Percentiles rank a stretch among this genome's conserved stretches.
phyloP scores from a whole-genome alignment of 495 filamentous ascomycete genomes.

The Lasiosphaeria ovina region DNA sequence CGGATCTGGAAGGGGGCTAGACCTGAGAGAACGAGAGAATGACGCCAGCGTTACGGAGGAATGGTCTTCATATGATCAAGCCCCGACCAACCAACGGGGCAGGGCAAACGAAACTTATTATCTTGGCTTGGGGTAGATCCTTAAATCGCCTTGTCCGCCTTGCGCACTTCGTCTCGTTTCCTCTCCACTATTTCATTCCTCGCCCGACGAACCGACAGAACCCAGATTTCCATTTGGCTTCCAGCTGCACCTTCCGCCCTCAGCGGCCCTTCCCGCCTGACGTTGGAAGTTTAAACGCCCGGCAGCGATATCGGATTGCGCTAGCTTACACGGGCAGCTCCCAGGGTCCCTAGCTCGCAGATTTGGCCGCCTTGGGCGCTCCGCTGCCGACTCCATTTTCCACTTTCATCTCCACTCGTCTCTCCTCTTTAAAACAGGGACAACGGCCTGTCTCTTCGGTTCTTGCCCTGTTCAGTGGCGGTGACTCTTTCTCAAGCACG shows the following conservation, averaged over 20 bases:
- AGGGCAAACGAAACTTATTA: too few species aligned
- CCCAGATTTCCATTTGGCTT: not conserved
- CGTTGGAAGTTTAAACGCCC: not conserved
- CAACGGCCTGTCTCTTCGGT: too few species aligned
- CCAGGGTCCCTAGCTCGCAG: not conserved
- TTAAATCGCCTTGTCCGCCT: too few species aligned
- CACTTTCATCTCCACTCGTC: not conserved
- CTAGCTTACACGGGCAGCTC: not conserved
- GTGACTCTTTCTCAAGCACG: too few species aligned
- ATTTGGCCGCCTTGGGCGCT: not conserved
- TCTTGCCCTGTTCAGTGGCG: too few species aligned
- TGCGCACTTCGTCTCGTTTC: too few species aligned
- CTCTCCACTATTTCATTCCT: too few species aligned
- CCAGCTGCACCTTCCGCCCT: not conserved
- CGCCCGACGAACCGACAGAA: not conserved
- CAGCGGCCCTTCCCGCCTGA: not conserved
- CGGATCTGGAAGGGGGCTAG: too few species aligned
- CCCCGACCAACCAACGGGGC: not conserved
- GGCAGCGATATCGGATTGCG: slow-evolving; percentile 1
- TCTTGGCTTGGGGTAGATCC: too few species aligned
- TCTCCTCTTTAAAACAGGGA: not conserved
- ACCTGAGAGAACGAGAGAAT: not conserved
- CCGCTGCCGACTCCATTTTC: not conserved
- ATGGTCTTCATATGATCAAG: slow-evolving; percentile 1
- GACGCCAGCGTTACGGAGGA: not conserved